Conservation (phyloP, 192 early-diverging fungal species). For the Umbelopsis vinacea region DNA sequence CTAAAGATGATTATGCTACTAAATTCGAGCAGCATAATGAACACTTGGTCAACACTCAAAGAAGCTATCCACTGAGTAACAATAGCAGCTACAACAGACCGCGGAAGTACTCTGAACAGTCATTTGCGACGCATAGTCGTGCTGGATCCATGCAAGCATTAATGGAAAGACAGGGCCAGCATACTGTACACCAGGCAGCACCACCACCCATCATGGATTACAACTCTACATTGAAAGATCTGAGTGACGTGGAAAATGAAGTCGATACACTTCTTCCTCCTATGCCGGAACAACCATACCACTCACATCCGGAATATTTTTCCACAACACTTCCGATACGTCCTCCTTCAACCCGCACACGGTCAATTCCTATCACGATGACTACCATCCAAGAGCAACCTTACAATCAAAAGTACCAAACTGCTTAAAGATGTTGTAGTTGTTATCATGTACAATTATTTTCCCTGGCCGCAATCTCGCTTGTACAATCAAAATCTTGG, state of each 20-base stretch:
- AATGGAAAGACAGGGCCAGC: not conserved
- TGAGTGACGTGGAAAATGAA: slow-evolving; percentile 1
- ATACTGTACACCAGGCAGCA: not conserved
- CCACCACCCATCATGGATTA: not conserved
- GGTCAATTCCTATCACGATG: not conserved
- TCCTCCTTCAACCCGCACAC: not conserved
- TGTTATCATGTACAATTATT: slow-evolving; percentile 7
- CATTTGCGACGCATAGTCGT: slow-evolving; percentile 6
- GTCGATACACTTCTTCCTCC: slow-evolving; percentile 17
- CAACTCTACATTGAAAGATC: not conserved
- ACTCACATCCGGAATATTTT: not conserved
- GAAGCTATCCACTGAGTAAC: slow-evolving; percentile 9
- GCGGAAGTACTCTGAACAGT: not conserved
- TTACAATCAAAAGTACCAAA: slow-evolving; percentile 3
- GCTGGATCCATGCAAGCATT: slow-evolving; percentile 6
- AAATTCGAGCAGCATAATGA: slow-evolving; percentile 11
- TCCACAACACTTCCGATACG: not conserved
- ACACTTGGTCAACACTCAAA: not conserved
- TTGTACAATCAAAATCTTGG: too few relatives aligned
- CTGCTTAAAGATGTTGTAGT: not conserved
- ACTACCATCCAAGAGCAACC: not conserved
- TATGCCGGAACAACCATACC: slow-evolving; percentile 8
- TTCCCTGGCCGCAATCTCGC: not conserved
- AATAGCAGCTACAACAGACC: not conserved
- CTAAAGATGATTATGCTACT: not conserved